Percentiles rank a stretch among this genome's conserved stretches.
phyloP scores from a whole-genome alignment of 805 yeast species.

The Kodamaea restingae region DNA sequence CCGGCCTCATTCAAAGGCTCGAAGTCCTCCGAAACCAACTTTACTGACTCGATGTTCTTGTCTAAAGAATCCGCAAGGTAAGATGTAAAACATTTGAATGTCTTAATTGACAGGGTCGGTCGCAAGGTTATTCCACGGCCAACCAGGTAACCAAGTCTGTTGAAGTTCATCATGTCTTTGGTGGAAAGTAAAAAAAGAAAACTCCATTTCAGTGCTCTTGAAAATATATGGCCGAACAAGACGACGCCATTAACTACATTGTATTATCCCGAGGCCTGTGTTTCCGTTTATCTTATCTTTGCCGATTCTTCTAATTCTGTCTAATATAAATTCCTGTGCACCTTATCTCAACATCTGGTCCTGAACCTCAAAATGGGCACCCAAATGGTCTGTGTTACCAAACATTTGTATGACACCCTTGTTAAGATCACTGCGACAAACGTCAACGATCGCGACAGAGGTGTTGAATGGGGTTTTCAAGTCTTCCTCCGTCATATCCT shows the following conservation, averaged over 20 bases:
- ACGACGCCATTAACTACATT: too few species aligned
- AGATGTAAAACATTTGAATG: background rate
- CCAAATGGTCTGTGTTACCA: constrained; percentile 69
- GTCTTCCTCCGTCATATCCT: constrained; percentile 35
- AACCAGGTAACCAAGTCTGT: background rate
- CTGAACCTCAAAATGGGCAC: constrained; percentile 28
- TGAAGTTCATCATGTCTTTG: too few species aligned
- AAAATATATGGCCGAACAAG: too few species aligned
- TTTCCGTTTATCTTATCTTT: background rate
- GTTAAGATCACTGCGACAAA: constrained; percentile 31
- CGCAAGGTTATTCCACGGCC: too few species aligned
- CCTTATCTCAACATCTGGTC: constrained; percentile 18
- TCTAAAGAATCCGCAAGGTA: constrained; percentile 33
- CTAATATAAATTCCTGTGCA: background rate
- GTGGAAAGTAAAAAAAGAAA: too few species aligned
- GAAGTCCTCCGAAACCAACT: constrained; percentile 46
- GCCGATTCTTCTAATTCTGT: background rate
- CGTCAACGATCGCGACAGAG: constrained; percentile 64
- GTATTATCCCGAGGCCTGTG: too few species aligned
- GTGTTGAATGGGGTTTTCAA: constrained; percentile 70
- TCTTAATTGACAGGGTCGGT: background rate
- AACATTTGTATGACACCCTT: constrained; percentile 48
- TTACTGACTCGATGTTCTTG: constrained; percentile 39
- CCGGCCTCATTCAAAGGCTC: constrained; percentile 18
- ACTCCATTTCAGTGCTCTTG: too few species aligned